Evolutionary conservation across 169 alveolate species (phyloP), one percentile per base, ranked within the genome.

Genomic region (Eimeria acervulina): DNA sequence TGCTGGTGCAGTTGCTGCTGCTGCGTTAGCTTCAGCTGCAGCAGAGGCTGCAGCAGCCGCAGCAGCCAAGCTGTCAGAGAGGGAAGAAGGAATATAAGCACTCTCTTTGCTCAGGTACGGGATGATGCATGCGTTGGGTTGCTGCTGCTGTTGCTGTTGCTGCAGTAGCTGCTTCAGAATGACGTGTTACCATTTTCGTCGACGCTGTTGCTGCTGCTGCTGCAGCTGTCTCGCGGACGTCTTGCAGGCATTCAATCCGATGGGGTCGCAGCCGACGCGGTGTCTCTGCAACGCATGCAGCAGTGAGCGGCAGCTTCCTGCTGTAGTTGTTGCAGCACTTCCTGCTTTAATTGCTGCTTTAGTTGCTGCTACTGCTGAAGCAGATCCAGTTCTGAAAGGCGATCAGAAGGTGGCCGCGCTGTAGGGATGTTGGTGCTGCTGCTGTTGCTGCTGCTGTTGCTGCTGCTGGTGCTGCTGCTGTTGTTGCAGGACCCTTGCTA

Each of bases 161-260:
- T 83, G 89, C 89, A 26, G 70, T 33, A 12, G 1, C 21, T 80
- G 42, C 38, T 26, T 66, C 68, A 81, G 31, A 44, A 47, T 47
- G 59, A 44, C 33, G n/a, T 33, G 51, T 33, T 23, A 23, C 12
- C 78, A 31, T 0, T 68, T 31, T 42, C 55, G 59, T 38, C 33
- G 33, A 38, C 36, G 63, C 13, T 81, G 93, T 47, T 59, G 80
- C 93, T 52, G 93, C 80, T 55, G 80, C 42, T 84, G 93, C 93
- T 55, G 78, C 93, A 55, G 93, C 36, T 59, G 80, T 28, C 78
- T 31, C 63, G 33, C 6, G 40, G 15, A 55, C 28, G 44, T 26
- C 78, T 42, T 19, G 44, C 38, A 52, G 52, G 40, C 23, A 47
- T 84, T 33, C 44, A 42, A 19, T 78, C 93, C 52, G 55, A 84